phyloP scores from a whole-genome alignment of 371 early-diverging fungal species.

The Haplosporangium sp. region DNA sequence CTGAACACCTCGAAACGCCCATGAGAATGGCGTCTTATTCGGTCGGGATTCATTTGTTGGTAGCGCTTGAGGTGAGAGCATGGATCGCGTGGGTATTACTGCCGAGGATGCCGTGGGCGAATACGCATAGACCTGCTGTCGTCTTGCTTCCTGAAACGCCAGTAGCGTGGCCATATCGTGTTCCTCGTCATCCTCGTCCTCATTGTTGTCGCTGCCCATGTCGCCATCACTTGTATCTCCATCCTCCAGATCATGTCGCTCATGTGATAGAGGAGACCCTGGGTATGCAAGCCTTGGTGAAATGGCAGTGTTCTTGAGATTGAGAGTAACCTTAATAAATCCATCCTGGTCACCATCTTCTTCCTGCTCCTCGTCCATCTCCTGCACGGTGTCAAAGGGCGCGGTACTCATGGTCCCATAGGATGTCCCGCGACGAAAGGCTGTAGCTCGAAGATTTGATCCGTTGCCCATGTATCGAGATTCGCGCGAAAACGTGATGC shows the following conservation, averaged over 20 bases:
- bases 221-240: not conserved
- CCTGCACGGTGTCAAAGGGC: conserved; percentile 37
- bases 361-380: conserved; percentile 34
- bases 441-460: not conserved
- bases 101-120: conserved; percentile 34
- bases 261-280: not conserved
- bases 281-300: no score
- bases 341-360: conserved; percentile 34
- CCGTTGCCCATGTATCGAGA: conserved; percentile 30
- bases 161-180: conserved; percentile 51
- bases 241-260: not conserved
- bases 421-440: conserved; percentile 21
- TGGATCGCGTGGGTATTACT: conserved; percentile 16
- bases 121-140: conserved; percentile 34
- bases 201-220: conserved; percentile 2
- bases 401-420: conserved; percentile 43
- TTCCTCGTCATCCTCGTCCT: conserved; percentile 35
- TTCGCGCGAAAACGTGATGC: conserved; percentile 50
- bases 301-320: not conserved
- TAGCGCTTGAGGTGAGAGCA: conserved; percentile 26
- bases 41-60: conserved; percentile 4
- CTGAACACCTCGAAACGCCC: conserved; percentile 26
- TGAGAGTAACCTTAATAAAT: conserved; percentile 49
- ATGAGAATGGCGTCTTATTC: conserved; percentile 25
- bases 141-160: conserved; percentile 46